phyloP scores from a whole-genome alignment of 805 yeast genomes.

The Candida sithepensis region DNA sequence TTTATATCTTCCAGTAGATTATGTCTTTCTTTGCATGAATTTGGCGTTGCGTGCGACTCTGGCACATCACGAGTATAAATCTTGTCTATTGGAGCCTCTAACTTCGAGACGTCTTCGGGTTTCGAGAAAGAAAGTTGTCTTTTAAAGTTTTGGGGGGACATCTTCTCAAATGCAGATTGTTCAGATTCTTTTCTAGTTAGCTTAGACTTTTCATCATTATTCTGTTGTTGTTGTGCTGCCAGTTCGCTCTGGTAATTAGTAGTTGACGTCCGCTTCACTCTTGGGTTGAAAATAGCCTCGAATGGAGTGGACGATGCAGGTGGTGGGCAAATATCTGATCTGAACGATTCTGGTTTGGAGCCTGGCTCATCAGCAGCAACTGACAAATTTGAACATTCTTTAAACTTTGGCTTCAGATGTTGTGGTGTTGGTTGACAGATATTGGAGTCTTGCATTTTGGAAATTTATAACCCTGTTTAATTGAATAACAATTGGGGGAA shows the following conservation, averaged over 20 bases:
- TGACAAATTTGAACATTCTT: not conserved
- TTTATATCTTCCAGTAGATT: slow-evolving; percentile 5
- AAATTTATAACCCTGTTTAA: no score
- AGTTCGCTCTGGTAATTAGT: slow-evolving; percentile 22
- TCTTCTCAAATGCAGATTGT: slow-evolving; percentile 16
- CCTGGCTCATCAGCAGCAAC: not conserved
- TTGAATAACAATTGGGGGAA: no score
- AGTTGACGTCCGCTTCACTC: slow-evolving; percentile 12
- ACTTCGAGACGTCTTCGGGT: not conserved
- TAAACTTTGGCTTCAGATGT: slow-evolving; percentile 1
- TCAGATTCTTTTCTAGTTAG: slow-evolving; percentile 19
- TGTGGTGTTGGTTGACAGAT: not conserved
- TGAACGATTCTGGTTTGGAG: slow-evolving; percentile 7
- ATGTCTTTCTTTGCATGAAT: not conserved
- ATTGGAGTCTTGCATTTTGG: not conserved
- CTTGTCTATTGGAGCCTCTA: not conserved
- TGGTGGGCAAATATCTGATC: slow-evolving; percentile 15
- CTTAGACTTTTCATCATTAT: slow-evolving; percentile 3
- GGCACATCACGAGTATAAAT: not conserved
- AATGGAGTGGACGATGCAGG: slow-evolving; percentile 18
- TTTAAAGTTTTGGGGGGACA: slow-evolving; percentile 22
- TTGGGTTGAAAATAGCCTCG: slow-evolving; percentile 9
- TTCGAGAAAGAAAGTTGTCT: slow-evolving; percentile 14
- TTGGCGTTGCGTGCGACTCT: not conserved
- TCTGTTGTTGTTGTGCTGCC: slow-evolving; percentile 15